phyloP scores from a whole-genome alignment of 768 basidiomycete genomes.

The Leccinum barrowsii region DNA sequence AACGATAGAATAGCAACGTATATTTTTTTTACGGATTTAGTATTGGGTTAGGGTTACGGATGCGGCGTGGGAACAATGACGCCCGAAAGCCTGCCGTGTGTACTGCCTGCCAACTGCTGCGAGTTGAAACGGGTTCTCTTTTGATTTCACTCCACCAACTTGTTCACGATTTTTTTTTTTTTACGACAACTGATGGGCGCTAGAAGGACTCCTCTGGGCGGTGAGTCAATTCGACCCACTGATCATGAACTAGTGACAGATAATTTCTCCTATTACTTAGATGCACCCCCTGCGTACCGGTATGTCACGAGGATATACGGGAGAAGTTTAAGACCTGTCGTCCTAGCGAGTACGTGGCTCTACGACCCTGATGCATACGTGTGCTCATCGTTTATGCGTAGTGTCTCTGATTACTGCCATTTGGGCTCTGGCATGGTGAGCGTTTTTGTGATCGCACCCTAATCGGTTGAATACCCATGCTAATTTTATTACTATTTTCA shows the following conservation, averaged over 20 bases:
- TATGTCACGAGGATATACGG: constrained; percentile 54
- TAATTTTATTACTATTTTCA: neutral
- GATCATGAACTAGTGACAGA: neutral
- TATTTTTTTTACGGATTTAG: neutral
- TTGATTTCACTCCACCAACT: constrained; percentile 1
- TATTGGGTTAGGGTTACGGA: constrained; percentile 1
- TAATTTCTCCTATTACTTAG: neutral
- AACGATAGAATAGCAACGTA: neutral
- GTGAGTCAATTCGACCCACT: constrained; percentile 9
- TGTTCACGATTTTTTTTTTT: neutral
- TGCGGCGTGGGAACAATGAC: constrained; percentile 27
- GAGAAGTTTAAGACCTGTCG: constrained; percentile 59
- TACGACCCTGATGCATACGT: neutral
- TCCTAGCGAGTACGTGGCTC: constrained; percentile 39
- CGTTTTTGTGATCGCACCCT: constrained; percentile 2
- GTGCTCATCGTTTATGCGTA: constrained; percentile 10
- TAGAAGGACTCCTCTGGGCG: constrained; percentile 10
- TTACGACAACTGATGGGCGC: constrained; percentile 10
- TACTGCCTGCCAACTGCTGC: neutral
- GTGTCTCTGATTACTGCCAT: constrained; percentile 46
- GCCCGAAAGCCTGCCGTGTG: constrained; percentile 5
- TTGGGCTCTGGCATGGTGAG: constrained; percentile 66
- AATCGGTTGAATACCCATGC: neutral
- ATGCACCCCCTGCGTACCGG: constrained; percentile 57
- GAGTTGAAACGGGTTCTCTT: neutral